Evolutionary conservation across 805 yeast genomes (phyloP).

Genomic region (Ogataea corticis): DNA sequence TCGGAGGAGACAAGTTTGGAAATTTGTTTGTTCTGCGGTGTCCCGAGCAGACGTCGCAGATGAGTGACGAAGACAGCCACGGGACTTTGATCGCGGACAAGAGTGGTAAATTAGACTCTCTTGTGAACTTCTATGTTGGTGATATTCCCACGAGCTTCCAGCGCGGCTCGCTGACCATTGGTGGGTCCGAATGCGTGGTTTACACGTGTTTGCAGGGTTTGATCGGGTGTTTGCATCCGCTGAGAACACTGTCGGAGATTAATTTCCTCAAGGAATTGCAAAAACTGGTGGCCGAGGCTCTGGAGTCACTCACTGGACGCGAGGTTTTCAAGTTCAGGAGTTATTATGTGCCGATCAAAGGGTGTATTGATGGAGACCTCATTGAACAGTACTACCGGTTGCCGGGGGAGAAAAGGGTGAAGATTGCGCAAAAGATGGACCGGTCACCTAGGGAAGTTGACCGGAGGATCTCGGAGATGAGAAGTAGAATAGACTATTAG

Average conservation of each 20-base stretch:
- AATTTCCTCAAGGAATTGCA: constrained; percentile 60
- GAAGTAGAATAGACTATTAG: constrained; percentile 39
- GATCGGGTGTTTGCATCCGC: constrained; percentile 71
- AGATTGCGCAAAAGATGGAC: constrained; percentile 44
- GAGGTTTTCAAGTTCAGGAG: constrained; percentile 71
- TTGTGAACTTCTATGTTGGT: constrained; percentile 61
- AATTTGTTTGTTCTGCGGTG: constrained; percentile 69
- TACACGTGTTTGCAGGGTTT: constrained; percentile 84
- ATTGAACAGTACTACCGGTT: constrained; percentile 56
- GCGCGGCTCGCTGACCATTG: constrained; percentile 52
- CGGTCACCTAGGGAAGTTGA: constrained; percentile 50
- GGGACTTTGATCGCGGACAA: constrained; percentile 40
- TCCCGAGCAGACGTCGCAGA: constrained; percentile 47
- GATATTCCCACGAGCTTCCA: constrained; percentile 70
- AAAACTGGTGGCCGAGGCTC: constrained; percentile 38
- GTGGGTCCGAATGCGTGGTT: constrained; percentile 66
- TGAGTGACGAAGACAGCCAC: constrained; percentile 52
- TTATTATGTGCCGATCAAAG: constrained; percentile 75
- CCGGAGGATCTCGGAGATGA: constrained; percentile 51
- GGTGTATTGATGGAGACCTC: constrained; percentile 85
- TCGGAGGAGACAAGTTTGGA: constrained; percentile 89
- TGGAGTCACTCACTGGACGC: constrained; percentile 56
- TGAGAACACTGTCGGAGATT: constrained; percentile 61
- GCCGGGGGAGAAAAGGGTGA: constrained; percentile 35
- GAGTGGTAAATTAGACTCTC: constrained; percentile 46